Conservation (phyloP, 768 basidiomycete genomes). For the Amyloporia xantha region DNA sequence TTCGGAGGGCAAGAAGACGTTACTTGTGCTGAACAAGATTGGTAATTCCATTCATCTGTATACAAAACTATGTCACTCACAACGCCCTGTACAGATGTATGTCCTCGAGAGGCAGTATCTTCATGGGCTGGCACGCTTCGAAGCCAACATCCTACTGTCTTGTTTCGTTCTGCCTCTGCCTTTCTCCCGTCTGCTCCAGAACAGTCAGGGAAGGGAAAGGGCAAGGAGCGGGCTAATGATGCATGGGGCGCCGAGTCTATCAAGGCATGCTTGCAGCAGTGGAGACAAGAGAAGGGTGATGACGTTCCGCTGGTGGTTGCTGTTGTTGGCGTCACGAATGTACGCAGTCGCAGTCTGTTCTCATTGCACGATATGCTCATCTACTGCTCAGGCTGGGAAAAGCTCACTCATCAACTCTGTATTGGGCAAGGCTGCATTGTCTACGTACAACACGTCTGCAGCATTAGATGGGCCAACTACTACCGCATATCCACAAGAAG, state of each 20-base stretch:
- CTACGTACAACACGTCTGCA: constrained; percentile 49
- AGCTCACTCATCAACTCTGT: constrained; percentile 82
- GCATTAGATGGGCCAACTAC: constrained; percentile 64
- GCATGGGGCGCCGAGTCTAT: constrained; percentile 55
- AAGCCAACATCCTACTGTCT: constrained; percentile 50
- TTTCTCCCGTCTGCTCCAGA: constrained; percentile 43
- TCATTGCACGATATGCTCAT: constrained; percentile 4
- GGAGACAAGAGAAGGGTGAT: constrained; percentile 40
- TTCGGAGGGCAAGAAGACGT: constrained; percentile 38
- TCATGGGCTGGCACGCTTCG: constrained; percentile 66
- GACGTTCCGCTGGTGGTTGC: constrained; percentile 58
- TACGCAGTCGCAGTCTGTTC: constrained; percentile 32
- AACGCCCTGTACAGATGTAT: constrained; percentile 46
- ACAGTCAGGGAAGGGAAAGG: constrained; percentile 37
- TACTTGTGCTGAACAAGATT: constrained; percentile 82
- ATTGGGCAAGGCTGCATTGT: constrained; percentile 40
- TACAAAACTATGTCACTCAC: not conserved
- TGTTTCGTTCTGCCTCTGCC: constrained; percentile 68
- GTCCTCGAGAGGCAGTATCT: constrained; percentile 68
- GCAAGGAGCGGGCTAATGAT: constrained; percentile 43
- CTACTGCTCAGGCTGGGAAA: constrained; percentile 62
- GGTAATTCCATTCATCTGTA: constrained; percentile 41
- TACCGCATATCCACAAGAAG: constrained; percentile 59
- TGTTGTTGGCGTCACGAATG: constrained; percentile 80
- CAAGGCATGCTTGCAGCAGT: constrained; percentile 39